Base-by-base conservation (phyloP, 768 basidiomycete species). In the Mycena floridula region DNA sequence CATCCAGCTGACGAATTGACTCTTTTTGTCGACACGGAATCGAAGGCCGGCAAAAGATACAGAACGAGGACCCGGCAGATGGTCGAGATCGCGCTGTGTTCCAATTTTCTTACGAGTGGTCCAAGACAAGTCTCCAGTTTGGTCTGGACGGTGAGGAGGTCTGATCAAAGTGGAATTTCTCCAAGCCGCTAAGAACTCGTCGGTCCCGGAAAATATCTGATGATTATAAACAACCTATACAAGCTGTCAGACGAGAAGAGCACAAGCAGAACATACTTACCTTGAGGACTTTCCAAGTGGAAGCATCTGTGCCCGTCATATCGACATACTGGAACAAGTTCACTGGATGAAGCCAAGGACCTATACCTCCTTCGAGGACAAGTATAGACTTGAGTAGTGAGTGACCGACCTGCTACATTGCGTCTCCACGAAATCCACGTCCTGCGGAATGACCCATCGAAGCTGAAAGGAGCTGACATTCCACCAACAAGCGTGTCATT, bases 1-100 rank as follows among this genome's bases (percentile, higher is more conserved):
- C 77, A 84, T 77, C 82, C 82, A 85, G 37, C 69, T 76, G n/a
- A 84, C 59, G 49, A 75, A 81, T 50, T 77, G 68, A 36, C 63
- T 60, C 27, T 67, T 65, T 20, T 54, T 54, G 51, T 84, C 76
- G 2, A 83, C 73, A 30, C 77, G 63, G 55, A 75, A 83, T 3
- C 82, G 67, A 47, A 74, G 55, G 0, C 82, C 81, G 7, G 72
- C 72, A 57, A 83, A 82, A 2, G 73, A 72, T 0, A 85, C 77
- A 0, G 71, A 69, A 30, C 82, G 73, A 23, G 82, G 82, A 4
- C 82, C 82, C 3, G 82, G 76, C 25, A 76, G 72, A 42, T 80
- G 62, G 47, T 83, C 82, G n/a, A 83, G 65, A 53, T 83, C 81
- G 26, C 79, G 64, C 26, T 54, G 61, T 0, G 43, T 24, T 1